These are phyloP conservation scores for Phialemonium atrogriseum DNA, from an alignment of 2,329 filamentous ascomycete genomes.

Conservation along the genomic window DNA sequence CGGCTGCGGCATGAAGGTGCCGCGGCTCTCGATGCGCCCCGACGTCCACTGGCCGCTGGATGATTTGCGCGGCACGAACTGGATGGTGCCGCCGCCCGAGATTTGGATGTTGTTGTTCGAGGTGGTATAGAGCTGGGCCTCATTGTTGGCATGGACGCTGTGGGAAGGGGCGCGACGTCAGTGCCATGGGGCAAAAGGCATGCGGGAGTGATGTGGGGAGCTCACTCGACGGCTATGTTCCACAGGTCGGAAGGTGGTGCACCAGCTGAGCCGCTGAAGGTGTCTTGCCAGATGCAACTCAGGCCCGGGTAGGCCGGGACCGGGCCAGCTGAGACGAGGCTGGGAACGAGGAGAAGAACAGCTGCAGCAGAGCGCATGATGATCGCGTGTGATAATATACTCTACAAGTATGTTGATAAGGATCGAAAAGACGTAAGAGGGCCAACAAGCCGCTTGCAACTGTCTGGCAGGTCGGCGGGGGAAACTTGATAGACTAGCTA, in stretches of 20 bases:
- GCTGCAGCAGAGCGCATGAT: slow-evolving; percentile 9
- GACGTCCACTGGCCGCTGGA: slow-evolving; percentile 40
- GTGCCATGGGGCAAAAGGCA: not conserved
- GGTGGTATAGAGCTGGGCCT: slow-evolving; percentile 40
- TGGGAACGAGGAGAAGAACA: slow-evolving; percentile 18
- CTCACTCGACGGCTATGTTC: slow-evolving; percentile 27
- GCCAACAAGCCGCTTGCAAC: slow-evolving; percentile 1
- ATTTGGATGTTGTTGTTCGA: slow-evolving; percentile 39
- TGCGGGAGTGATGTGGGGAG: not conserved
- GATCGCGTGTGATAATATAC: not conserved
- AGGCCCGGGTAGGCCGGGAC: slow-evolving; percentile 31
- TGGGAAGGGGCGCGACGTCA: slow-evolving; percentile 4
- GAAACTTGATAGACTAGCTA: slow-evolving; percentile 1
- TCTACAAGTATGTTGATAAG: not conserved
- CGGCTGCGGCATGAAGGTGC: slow-evolving; percentile 33
- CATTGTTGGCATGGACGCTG: slow-evolving; percentile 40
- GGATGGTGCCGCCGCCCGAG: slow-evolving; percentile 40
- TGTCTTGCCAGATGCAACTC: slow-evolving; percentile 32
- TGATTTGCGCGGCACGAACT: slow-evolving; percentile 39
- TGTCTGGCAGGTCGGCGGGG: not conserved
- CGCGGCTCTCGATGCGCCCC: slow-evolving; percentile 42
- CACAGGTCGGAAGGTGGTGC: slow-evolving; percentile 26
- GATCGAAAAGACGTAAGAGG: not conserved
- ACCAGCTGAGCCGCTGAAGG: slow-evolving; percentile 29
- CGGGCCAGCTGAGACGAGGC: slow-evolving; percentile 24